Base-by-base conservation (phyloP, 371 early-diverging fungal genomes). In the Rhizopus stolonifer region DNA sequence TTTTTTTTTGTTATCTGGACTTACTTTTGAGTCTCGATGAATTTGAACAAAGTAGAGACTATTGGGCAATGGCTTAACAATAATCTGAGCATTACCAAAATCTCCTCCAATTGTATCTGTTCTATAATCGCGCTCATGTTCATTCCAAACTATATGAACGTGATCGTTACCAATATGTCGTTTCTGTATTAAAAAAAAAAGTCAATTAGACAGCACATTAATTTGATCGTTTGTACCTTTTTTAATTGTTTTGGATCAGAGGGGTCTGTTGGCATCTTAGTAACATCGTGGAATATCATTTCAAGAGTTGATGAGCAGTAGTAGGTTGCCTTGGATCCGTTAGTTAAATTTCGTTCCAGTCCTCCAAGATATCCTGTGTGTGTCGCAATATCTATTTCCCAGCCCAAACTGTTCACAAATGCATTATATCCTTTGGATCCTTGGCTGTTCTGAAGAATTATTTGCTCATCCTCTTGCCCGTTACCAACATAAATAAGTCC, bases 111-210 rank as follows among this genome's bases (percentile, higher is more conserved):
- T 95, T 0, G 97, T 96, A 29, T 81, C 82, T 17, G 85, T 81
- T 18, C 85, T 74, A 64, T 96, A 98, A 26, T 90, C 87, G 26
- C 90, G 74, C 31, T 74, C 75, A 58, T 92, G 90, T 64, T 95
- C 98, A 61, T 95, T 95, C 96, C 96, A 98, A 2, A 98, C 82
- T 47, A 98, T 90, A 58, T 96, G 97, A 2, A 98, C 94, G 55
- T 94, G 94, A 60, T 98, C 97, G 63, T 98, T 98, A 23, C 98
- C 98, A 64, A 98, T 87, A 57, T 98, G 98, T 11, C 97, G 91
- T 85, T 98, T 98, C 93, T 86, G 17, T 21, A 21, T n/a, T 6
- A 34, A 15, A n/a, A 14, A 14, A 48, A 19, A 25, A 26, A 15
- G 39, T 14, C 42, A 18, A 25, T 24, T 38, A 32, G n/a, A n/a